Evolutionary conservation across 1,284 basidiomycete species (phyloP).

Genomic region (Fomitopsis pinicola): DNA sequence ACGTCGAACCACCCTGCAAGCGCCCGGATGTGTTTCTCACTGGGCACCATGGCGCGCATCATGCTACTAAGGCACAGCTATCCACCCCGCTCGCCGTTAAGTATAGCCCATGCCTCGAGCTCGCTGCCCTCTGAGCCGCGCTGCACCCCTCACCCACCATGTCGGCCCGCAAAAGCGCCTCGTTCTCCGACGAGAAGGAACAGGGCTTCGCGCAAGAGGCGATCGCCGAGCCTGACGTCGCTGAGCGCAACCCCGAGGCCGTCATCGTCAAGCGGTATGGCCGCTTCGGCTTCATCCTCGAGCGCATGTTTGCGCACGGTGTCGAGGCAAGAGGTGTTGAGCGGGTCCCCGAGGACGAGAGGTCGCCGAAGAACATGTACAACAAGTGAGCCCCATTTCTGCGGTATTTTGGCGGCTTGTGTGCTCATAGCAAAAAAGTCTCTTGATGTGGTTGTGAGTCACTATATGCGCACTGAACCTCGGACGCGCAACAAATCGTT

Average conservation of each 20-base stretch:
- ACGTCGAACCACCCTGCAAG: too few relatives aligned
- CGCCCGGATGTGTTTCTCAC: too few relatives aligned
- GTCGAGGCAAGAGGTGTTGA: constrained; percentile 50
- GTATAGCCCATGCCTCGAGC: background rate
- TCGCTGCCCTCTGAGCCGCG: background rate
- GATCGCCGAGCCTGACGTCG: background rate
- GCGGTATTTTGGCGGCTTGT: background rate
- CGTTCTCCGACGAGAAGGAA: constrained; percentile 21
- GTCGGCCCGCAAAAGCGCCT: constrained; percentile 11
- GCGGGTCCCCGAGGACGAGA: constrained; percentile 44
- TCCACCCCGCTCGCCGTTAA: background rate
- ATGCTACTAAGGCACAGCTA: background rate
- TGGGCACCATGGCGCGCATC: background rate
- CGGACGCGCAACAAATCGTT: constrained; percentile 1
- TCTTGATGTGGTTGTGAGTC: constrained; percentile 47
- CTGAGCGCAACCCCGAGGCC: constrained; percentile 25
- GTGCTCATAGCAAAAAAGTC: constrained; percentile 20
- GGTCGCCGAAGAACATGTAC: constrained; percentile 43
- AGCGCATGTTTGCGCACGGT: constrained; percentile 37
- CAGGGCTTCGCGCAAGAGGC: constrained; percentile 13
- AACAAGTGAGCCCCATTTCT: constrained; percentile 36
- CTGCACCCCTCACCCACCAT: constrained; percentile 7
- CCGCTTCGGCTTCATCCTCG: constrained; percentile 32
- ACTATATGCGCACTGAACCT: background rate
- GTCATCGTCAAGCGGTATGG: constrained; percentile 34